Evolutionary conservation across 768 basidiomycete species (phyloP), one percentile per base, ranked within the genome.

Genomic region (Russula virescens): DNA sequence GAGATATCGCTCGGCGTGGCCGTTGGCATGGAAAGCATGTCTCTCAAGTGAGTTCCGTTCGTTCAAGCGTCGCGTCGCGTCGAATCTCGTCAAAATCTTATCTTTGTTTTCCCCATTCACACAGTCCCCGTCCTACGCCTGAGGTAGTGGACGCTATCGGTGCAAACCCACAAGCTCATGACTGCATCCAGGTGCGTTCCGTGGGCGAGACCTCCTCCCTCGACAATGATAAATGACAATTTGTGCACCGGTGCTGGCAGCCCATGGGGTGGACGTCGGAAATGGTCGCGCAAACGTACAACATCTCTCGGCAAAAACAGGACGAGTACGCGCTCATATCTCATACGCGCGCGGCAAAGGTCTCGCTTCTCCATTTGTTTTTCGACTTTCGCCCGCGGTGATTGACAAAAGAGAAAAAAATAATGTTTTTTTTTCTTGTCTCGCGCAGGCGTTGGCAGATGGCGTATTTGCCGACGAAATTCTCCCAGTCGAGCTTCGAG

Each of bases 261-360:
- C 88, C 91, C 13, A 94, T 94, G 94, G 94, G 94, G 54, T 99
- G 92, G 92, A 94, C 92, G 1, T 90, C 90, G 5, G 92, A 94
- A 73, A 86, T 90, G 85, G 90, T 94, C 23, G 90, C 92, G n/a
- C 73, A 86, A 69, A 77, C 81, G 9, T 94, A 85, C 75, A 80
- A 84, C n/a, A 74, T 94, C 61, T 79, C 91, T 5, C 86, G 95
- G 40, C 76, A 85, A 70, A 86, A 81, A 68, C 95, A 98, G 74
- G 96, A 98, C 72, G 81, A 91, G 59, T 95, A 91, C 71, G 95
- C 95, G 0, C 80, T 91, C 56, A 83, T 90, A 56, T 95, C 92
- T 9, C 94, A 95, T 73, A 85, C 81, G 42, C 85, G 93, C 69
- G 93, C 94, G 23, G 80, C 75, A 50, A 78, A 83, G 75, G 88